Conservation (phyloP, 2,329 filamentous ascomycete species). For the Microdochium nivale region DNA sequence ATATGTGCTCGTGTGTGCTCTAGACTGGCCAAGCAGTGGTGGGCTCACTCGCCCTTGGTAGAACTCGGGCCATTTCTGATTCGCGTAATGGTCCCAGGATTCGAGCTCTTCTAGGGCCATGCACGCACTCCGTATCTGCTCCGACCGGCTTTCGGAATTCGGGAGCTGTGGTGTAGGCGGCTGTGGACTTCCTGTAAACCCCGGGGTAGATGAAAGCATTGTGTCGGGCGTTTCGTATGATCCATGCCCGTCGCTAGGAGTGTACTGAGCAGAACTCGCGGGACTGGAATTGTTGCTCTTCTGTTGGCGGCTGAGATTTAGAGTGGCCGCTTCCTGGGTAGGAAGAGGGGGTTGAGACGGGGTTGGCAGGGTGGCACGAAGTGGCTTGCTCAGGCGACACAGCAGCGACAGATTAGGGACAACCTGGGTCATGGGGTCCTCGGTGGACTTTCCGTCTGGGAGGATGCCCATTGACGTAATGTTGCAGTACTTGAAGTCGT, state of each 20-base stretch:
- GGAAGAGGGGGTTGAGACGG: not conserved
- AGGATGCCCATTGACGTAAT: not conserved
- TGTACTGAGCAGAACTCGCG: too few relatives aligned
- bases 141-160: not conserved
- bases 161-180: not conserved
- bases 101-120: not conserved
- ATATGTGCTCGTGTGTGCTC: not conserved
- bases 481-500: not conserved
- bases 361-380: not conserved
- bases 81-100: not conserved
- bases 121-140: not conserved
- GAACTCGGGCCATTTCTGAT: not conserved
- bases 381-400: not conserved
- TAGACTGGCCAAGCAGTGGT: not conserved
- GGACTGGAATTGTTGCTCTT: not conserved
- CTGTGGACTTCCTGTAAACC: too few relatives aligned
- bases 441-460: not conserved
- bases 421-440: not conserved
- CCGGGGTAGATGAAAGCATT: not conserved
- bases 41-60: not conserved
- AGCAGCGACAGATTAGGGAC: not conserved
- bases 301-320: not conserved
- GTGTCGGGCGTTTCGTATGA: not conserved
- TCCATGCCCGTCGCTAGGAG: too few relatives aligned
- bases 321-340: not conserved